Base-by-base conservation (phyloP, 1,284 basidiomycete genomes). In the Leccinum olivaceoglutinosum region DNA sequence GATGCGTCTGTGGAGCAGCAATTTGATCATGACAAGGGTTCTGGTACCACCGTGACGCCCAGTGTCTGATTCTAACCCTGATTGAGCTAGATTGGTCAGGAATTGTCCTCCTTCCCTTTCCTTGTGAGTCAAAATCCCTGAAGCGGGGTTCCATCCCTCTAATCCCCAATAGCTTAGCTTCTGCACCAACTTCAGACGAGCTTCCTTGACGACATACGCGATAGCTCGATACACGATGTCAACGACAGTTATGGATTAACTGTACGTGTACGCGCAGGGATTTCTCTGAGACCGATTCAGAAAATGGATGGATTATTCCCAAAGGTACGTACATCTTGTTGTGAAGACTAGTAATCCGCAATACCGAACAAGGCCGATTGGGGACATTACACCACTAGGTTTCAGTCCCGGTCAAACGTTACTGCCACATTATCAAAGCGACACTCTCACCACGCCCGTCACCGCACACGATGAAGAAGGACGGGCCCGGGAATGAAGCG, bases 401-500 rank as follows among this genome's bases (percentile, higher is more conserved):
- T 51, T 25, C 21, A 53, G 51, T 25, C 21, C 51, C 11, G 2
- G 21, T 53, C 25, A 2, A 53, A 29, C 51, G 14, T 51, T 21
- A 49, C 46, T 49, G 51, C 51, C 53, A 53, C 21, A 38, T 34
- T 3, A 65, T 25, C 9, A 44, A 59, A 21, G 18, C 41, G 21
- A 25, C 41, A 46, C 34, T 49, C 41, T 46, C 49, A 51, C 32
- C 51, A 36, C 32, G 41, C 59, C 38, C n/a, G 53, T 38, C 53
- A 55, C 21, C 39, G n/a, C 39, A 38, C 39, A 60, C 55, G 59
- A 54, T 53, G 51, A 53, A 1, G 49, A 21, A 51, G 39, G 66
- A 66, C 54, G 5, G 5, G 29, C 29, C 29, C 29, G 62, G 67
- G 62, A 68, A 70, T 65, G 61, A 67, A 67, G 38, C 12, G 21